These are phyloP conservation scores for Paramecium sexaurelia DNA, from an alignment of 73 alveolate species.

Conservation along the genomic window DNA sequence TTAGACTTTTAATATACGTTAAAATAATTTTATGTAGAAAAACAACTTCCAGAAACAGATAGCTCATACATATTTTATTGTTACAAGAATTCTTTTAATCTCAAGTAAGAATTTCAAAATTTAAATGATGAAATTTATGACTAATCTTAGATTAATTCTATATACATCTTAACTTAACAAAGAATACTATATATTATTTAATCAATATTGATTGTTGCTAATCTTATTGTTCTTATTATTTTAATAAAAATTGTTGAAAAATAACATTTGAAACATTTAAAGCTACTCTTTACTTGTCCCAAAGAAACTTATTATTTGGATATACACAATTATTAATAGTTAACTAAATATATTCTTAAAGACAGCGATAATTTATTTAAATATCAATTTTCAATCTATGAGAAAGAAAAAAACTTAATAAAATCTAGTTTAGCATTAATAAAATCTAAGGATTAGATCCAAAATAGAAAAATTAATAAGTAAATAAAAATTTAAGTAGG, in stretches of 20 bases:
- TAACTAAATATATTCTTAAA: not conserved
- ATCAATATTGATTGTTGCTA: not conserved
- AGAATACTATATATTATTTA: not conserved
- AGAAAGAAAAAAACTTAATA: not conserved
- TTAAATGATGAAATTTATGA: conserved; percentile 12
- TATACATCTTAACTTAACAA: not conserved
- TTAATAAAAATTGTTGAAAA: not conserved
- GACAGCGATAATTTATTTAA: not conserved
- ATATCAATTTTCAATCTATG: not conserved
- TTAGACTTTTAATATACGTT: not conserved
- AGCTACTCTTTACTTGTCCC: not conserved
- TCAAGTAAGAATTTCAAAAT: not conserved
- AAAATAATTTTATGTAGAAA: not conserved
- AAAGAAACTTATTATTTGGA: not conserved
- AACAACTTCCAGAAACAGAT: not conserved
- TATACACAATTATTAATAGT: not conserved
- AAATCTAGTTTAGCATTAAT: not conserved
- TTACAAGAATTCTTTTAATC: not conserved
- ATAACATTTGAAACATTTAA: not conserved
- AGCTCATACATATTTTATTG: not conserved
- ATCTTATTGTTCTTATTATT: not conserved
- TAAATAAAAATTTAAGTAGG: not conserved
- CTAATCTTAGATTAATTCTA: not conserved
- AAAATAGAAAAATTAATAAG: not conserved
- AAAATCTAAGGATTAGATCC: not conserved